Base-by-base conservation (phyloP, 371 early-diverging fungal species). In the Zychaea mexicana region DNA sequence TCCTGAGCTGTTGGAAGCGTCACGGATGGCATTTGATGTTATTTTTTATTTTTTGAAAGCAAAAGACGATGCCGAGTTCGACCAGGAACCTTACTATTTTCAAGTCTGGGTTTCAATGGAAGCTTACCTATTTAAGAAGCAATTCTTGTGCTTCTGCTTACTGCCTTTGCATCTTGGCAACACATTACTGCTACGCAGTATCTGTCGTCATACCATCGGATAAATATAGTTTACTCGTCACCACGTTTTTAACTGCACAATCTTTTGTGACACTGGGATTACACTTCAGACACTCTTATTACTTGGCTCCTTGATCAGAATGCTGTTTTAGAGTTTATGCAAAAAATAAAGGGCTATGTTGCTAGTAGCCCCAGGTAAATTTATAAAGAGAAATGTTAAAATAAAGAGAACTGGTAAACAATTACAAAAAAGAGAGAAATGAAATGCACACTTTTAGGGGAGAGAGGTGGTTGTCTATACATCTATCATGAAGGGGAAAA, bases 1-100 rank as follows among this genome's bases (percentile, higher is more conserved):
- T 78, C 81, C 59, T 71, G 71, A 17, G 70, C 52, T 32, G 74
- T 64, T 10, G 77, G 64, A 46, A 68, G 59, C 17, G 63, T 63
- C 19, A 55, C 64, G 30, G 68, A 68, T 54, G 64, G 68, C 68
- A 68, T 68, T 36, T 39, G 59, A 59, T 59, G 52, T 26, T 57
- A 0, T 42, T 42, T 42, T n/a, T n/a, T n/a, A n/a, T n/a, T n/a
- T n/a, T n/a, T n/a, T n/a, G n/a, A n/a, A n/a, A n/a, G n/a, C n/a
- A n/a, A n/a, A n/a, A n/a, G n/a, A n/a, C n/a, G n/a, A n/a, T n/a
- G n/a, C n/a, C n/a, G n/a, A n/a, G n/a, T n/a, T n/a, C n/a, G n/a
- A n/a, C n/a, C n/a, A n/a, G n/a, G n/a, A n/a, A n/a, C n/a, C n/a
- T n/a, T n/a, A n/a, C n/a, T n/a, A n/a, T n/a, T n/a, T n/a, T n/a